Conservation (phyloP, 306 rosid species). For the Inga laurina region DNA sequence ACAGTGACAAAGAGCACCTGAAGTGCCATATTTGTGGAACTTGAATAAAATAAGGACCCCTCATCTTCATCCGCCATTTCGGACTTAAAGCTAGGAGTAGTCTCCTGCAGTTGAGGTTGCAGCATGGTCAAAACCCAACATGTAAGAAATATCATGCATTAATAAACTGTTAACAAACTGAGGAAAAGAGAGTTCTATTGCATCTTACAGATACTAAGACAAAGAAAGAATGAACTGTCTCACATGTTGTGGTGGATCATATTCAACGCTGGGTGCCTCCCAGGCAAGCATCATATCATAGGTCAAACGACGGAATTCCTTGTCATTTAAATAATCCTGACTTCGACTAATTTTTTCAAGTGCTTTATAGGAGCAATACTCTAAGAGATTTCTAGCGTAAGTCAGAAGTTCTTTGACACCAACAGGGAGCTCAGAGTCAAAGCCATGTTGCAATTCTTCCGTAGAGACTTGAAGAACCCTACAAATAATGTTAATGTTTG, state of each 20-base stretch:
- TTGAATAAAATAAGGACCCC: constrained; percentile 79
- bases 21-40: constrained; percentile 79
- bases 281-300: constrained; percentile 96
- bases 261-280: constrained; percentile 73
- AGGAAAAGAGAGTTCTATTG: background rate
- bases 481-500: background rate
- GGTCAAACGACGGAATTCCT: constrained; percentile 67
- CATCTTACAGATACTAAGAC: constrained; percentile 26
- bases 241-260: constrained; percentile 41
- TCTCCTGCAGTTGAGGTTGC: constrained; percentile 53
- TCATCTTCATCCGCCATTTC: constrained; percentile 66
- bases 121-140: background rate
- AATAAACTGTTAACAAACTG: background rate
- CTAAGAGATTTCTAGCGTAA: constrained; percentile 72
- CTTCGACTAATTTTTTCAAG: constrained; percentile 41
- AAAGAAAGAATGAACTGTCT: constrained; percentile 36
- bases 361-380: constrained; percentile 75
- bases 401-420: constrained; percentile 58
- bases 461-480: constrained; percentile 71
- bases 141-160: background rate
- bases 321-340: constrained; percentile 57
- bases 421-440: constrained; percentile 68
- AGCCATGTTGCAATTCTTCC: constrained; percentile 65
- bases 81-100: constrained; percentile 37
- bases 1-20: constrained; percentile 52